Conservation (phyloP, 305 asterid species). For the Fraxinus angustifolia region DNA sequence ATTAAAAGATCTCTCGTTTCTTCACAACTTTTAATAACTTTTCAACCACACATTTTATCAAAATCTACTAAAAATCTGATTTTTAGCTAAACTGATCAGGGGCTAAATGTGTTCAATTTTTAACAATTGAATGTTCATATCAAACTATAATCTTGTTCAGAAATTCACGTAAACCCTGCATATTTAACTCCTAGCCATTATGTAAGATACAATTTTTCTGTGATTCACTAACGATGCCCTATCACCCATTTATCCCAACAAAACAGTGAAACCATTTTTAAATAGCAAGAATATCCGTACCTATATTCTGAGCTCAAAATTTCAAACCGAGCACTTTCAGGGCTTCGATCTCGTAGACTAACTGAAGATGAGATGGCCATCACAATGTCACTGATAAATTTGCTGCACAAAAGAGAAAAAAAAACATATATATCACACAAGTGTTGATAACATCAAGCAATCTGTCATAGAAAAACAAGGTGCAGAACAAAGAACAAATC, state of each 20-base stretch:
- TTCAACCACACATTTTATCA: neutral
- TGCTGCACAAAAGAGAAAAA: constrained; percentile 46
- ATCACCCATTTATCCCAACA: neutral
- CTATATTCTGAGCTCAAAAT: constrained; percentile 80
- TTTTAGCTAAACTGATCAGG: neutral
- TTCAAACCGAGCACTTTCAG: constrained; percentile 97
- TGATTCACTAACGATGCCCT: neutral
- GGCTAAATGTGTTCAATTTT: neutral
- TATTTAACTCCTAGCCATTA: neutral
- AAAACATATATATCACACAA: neutral
- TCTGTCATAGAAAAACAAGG: constrained; percentile 14
- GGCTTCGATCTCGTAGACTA: constrained; percentile 74
- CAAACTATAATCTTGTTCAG: neutral
- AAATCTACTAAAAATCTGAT: neutral
- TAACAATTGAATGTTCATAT: neutral
- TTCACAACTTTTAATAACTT: neutral
- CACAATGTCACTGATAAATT: constrained; percentile 83
- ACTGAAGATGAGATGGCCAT: constrained; percentile 88
- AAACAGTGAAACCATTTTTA: neutral
- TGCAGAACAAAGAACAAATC: neutral
- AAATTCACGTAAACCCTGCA: neutral
- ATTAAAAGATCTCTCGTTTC: too few relatives aligned
- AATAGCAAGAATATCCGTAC: constrained; percentile 30
- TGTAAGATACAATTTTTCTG: neutral
- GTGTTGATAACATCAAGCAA: constrained; percentile 21